Evolutionary conservation across 805 yeast species (phyloP), one percentile per base, ranked within the genome.

Genomic region (Candida tammaniensis): DNA sequence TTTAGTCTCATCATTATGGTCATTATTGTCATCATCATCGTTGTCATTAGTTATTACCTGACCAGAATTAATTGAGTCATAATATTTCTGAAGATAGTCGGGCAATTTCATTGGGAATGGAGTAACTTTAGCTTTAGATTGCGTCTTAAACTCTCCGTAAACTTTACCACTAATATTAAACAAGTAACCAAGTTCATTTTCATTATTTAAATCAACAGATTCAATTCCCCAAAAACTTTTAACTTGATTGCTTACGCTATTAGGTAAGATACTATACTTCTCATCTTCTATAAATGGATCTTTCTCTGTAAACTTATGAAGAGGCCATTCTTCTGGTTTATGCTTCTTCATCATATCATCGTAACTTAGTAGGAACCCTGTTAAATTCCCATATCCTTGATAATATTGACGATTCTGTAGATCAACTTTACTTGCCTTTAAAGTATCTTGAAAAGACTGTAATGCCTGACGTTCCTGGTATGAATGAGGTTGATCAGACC

Each of bases 351-450:
- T 14, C 11, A 66, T 70, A 55, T 82, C 94, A 7, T 68, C 62
- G 46, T 84, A 86, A 19, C 86, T 76, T 21, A 81, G 56, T 47
- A 68, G 70, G 38, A 81, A 75, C 3, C 96, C 96, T 0, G 93
- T 82, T 11, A 86, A 54, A 47, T 84, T 82, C 1, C 84, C 83
- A 51, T 79, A 80, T 5, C 85, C 86, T 4, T 57, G 40, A 13
- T 51, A 35, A 52, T 71, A 80, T 1, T 72, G 65, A 27, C 74
- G 53, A 24, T 66, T 59, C 10, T 42, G 45, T 21, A 81, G 42
- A 27, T 44, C 41, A 4, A 32, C 24, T n/a, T 36, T 47, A 27
- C 45, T 33, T n/a, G 35, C 22, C 21, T 36, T 35, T 5, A 64
- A 41, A 17, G 48, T 38, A n/a, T 47, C 38, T 31, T 54, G 59